Conservation (phyloP, 352 stramenopile species). For the Pythium diclinum region DNA sequence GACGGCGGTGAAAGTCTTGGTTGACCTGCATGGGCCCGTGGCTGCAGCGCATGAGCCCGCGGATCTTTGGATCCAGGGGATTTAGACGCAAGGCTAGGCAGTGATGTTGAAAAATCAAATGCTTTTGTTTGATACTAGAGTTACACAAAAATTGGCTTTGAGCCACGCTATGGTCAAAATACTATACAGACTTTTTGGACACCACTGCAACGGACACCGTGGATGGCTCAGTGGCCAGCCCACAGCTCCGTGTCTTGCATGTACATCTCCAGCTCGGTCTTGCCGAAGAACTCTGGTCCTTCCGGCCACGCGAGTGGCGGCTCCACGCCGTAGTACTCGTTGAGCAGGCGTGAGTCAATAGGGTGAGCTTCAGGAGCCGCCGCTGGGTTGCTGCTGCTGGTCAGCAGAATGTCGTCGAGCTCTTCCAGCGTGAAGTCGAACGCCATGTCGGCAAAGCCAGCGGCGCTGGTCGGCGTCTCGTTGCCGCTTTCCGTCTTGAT, state of each 20-base stretch:
- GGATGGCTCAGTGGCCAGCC: constrained; percentile 7
- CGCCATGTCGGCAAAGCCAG: constrained; percentile 17
- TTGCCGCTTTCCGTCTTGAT: constrained; percentile 28
- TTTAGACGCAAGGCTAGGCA: neutral
- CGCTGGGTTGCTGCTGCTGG: constrained; percentile 1
- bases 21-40: neutral
- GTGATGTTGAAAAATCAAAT: neutral
- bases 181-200: constrained; percentile 16
- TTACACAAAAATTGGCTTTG: constrained; percentile 21
- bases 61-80: neutral
- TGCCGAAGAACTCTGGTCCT: constrained; percentile 22
- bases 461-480: constrained; percentile 26
- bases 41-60: no score
- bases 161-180: constrained; percentile 1
- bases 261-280: constrained; percentile 30
- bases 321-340: constrained; percentile 23
- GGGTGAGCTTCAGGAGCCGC: neutral
- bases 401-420: constrained; percentile 29
- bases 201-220: neutral
- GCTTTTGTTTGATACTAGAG: neutral
- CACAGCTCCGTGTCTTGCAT: constrained; percentile 30
- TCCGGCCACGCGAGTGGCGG: constrained; percentile 14
- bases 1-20: neutral
- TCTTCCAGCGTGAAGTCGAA: constrained; percentile 34
- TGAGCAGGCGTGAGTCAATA: constrained; percentile 12